phyloP scores from a whole-genome alignment of 2,329 filamentous ascomycete genomes.

The Fusarium cyanostomum region DNA sequence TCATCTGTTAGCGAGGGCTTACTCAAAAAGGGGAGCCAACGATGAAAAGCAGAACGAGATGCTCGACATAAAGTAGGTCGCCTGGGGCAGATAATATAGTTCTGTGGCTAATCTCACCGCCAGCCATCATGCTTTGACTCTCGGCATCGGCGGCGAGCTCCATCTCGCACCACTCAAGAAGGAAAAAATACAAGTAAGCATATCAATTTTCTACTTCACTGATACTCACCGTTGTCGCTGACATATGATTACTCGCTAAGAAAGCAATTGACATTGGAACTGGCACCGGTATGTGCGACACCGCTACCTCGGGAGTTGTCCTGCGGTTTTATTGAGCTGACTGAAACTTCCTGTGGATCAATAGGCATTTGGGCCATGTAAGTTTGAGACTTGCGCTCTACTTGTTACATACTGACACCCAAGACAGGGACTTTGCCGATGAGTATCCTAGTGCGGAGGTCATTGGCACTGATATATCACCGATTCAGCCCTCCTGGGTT shows the following conservation, averaged over 20 bases:
- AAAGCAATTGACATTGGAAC: conserved; percentile 1
- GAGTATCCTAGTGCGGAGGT: no score
- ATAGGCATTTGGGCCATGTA: no score
- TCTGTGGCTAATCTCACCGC: background rate
- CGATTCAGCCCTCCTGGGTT: no score
- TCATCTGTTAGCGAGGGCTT: background rate
- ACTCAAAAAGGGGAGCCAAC: background rate
- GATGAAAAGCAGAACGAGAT: conserved; percentile 5
- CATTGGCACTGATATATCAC: no score
- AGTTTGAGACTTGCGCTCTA: no score
- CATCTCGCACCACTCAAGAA: conserved; percentile 1
- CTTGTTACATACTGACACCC: no score
- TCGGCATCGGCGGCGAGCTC: background rate
- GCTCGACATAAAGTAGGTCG: conserved; percentile 1
- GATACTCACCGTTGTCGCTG: background rate
- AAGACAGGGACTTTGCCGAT: no score
- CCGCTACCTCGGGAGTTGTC: no score
- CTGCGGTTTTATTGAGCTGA: no score
- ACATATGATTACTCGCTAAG: background rate
- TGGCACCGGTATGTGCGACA: conserved; percentile 1
- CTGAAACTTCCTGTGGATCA: no score
- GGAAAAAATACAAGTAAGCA: background rate
- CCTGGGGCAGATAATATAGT: no score
- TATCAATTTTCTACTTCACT: background rate
- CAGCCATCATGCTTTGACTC: conserved; percentile 4